Evolutionary conservation across 257 asterid genomes (phyloP).

Genomic region (Agastache rugosa): DNA sequence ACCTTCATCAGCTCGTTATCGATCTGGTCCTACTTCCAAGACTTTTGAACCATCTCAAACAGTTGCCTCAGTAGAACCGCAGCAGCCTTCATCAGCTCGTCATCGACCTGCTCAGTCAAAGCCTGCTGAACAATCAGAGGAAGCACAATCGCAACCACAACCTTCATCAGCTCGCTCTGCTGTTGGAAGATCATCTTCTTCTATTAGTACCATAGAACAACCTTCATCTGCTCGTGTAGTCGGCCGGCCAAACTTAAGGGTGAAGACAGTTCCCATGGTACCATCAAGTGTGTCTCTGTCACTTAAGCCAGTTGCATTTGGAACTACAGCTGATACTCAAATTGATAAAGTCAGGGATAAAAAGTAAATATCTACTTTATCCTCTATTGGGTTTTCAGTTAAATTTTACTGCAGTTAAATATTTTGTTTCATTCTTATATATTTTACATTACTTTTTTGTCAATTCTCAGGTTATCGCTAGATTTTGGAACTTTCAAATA

Average conservation of each 20-base stretch:
- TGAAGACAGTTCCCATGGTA: slow-evolving; percentile 55
- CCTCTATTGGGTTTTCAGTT: slow-evolving; percentile 8
- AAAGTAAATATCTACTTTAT: slow-evolving; percentile 47
- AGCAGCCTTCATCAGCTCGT: slow-evolving; percentile 53
- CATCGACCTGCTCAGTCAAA: slow-evolving; percentile 33
- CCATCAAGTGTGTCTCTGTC: slow-evolving; percentile 63
- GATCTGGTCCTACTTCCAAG: background rate
- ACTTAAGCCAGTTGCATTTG: slow-evolving; percentile 51
- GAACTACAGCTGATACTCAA: slow-evolving; percentile 57
- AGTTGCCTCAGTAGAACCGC: too few relatives aligned
- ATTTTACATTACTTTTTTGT: slow-evolving; percentile 9
- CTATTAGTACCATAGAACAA: slow-evolving; percentile 50
- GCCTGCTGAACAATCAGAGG: slow-evolving; percentile 47
- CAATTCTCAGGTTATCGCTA: slow-evolving; percentile 66
- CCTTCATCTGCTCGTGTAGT: slow-evolving; percentile 73
- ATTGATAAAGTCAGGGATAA: slow-evolving; percentile 63
- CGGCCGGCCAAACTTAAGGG: slow-evolving; percentile 56
- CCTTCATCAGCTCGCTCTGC: slow-evolving; percentile 45
- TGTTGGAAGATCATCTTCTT: slow-evolving; percentile 53
- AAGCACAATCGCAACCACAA: slow-evolving; percentile 47
- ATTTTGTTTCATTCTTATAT: background rate
- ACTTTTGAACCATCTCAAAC: background rate
- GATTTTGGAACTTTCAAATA: slow-evolving; percentile 93
- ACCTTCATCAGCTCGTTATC: slow-evolving; percentile 18
- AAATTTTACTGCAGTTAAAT: background rate